Evolutionary conservation across 2,329 filamentous ascomycete genomes (phyloP).

Genomic region (Cladophialophora psammophila): DNA sequence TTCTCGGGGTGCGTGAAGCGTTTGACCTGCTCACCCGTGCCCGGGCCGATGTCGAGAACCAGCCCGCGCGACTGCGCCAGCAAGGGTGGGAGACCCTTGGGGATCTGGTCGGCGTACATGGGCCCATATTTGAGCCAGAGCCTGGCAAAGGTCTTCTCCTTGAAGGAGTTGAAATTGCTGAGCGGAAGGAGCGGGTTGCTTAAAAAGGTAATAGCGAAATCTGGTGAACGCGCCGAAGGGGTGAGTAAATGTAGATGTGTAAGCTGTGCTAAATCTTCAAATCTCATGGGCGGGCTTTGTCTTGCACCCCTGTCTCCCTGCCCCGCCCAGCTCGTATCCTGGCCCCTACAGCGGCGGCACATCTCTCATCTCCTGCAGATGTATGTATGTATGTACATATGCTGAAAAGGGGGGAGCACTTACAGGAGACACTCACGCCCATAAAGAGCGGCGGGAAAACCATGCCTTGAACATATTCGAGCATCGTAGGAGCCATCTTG

Average conservation of each 20-base stretch:
- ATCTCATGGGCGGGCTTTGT: too few species aligned
- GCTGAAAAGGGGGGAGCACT: background rate
- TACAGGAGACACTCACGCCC: conserved; percentile 12
- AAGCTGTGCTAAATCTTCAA: too few species aligned
- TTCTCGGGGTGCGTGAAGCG: conserved; percentile 50
- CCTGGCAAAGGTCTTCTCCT: conserved; percentile 29
- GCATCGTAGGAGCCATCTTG: conserved; percentile 2
- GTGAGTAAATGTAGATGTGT: background rate
- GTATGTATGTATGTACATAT: background rate
- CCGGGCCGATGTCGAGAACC: conserved; percentile 60
- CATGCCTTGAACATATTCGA: conserved; percentile 7
- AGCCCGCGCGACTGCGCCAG: conserved; percentile 43
- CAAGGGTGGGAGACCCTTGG: conserved; percentile 6
- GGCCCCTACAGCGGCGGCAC: background rate
- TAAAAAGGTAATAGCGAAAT: conserved; percentile 31
- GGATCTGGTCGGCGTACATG: conserved; percentile 24
- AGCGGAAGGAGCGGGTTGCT: conserved; percentile 27
- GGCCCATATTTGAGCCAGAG: conserved; percentile 27
- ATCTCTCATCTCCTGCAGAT: background rate
- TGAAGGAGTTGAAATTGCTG: conserved; percentile 35
- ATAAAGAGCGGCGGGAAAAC: conserved; percentile 16
- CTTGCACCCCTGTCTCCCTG: background rate
- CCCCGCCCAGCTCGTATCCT: background rate
- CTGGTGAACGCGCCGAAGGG: background rate
- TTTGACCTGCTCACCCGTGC: conserved; percentile 59